phyloP scores from a whole-genome alignment of 2,329 filamentous ascomycete genomes.

The Pyrenochaeta sp. region DNA sequence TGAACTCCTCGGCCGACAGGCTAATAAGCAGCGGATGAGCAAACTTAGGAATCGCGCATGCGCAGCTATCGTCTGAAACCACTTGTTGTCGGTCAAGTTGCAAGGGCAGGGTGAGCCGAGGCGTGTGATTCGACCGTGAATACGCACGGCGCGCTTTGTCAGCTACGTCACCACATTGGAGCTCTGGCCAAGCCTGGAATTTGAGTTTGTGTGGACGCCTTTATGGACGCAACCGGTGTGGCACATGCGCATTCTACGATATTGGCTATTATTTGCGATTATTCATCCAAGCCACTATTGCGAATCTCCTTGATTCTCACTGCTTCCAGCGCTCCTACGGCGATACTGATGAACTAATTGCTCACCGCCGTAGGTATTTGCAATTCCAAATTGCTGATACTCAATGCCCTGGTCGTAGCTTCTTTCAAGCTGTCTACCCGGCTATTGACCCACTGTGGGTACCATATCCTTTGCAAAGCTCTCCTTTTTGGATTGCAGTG shows the following conservation, averaged over 20 bases:
- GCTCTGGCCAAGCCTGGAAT: slow-evolving; percentile 19
- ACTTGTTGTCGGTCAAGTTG: slow-evolving; percentile 15
- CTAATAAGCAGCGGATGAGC: background rate
- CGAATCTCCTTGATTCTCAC: background rate
- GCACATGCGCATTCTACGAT: background rate
- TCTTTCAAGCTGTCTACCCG: background rate
- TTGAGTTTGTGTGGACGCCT: slow-evolving; percentile 6
- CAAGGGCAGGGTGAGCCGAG: slow-evolving; percentile 17
- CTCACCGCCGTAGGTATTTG: background rate
- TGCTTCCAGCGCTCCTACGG: background rate
- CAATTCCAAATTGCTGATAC: background rate
- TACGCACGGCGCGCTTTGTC: slow-evolving; percentile 20
- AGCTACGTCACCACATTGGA: slow-evolving; percentile 16
- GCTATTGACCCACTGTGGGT: slow-evolving; percentile 8
- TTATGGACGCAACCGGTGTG: background rate
- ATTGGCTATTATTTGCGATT: slow-evolving; percentile 5
- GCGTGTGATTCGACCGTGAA: slow-evolving; percentile 6
- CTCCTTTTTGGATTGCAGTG: slow-evolving; percentile 8
- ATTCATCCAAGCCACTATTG: slow-evolving; percentile 8
- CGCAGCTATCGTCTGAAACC: slow-evolving; percentile 12
- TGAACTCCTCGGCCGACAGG: slow-evolving; percentile 17
- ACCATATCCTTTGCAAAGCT: background rate
- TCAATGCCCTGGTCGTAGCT: background rate
- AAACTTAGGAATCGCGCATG: slow-evolving; percentile 5
- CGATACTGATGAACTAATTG: background rate